Evolutionary conservation across 768 basidiomycete species (phyloP).

Genomic region (Pulveroboletus ravenelii): DNA sequence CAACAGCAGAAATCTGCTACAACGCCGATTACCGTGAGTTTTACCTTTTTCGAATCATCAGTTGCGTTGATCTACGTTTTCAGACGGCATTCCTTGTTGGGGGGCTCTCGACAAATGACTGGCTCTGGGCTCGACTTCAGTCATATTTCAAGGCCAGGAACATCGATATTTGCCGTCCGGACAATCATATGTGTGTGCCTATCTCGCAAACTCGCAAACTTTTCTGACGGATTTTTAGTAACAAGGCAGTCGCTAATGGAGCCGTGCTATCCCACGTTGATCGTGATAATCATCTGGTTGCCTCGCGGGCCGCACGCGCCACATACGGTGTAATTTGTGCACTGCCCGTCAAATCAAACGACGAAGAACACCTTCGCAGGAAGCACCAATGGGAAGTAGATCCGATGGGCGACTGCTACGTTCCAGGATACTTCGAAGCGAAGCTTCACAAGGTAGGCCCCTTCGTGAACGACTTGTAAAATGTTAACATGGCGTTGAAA

Average conservation of each 20-base stretch:
- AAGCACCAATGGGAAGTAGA: constrained; percentile 7
- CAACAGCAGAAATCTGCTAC: constrained; percentile 1
- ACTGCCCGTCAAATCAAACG: neutral
- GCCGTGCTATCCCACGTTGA: constrained; percentile 7
- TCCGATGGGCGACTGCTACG: constrained; percentile 2
- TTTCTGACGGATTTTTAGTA: neutral
- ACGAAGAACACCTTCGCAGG: constrained; percentile 8
- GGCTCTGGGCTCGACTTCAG: constrained; percentile 10
- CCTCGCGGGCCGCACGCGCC: neutral
- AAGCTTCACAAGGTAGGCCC: constrained; percentile 7
- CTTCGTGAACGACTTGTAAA: neutral
- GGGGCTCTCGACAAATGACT: constrained; percentile 5
- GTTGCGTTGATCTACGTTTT: neutral
- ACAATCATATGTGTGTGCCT: constrained; percentile 5
- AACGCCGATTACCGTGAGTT: neutral
- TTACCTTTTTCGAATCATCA: neutral
- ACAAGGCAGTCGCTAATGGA: constrained; percentile 7
- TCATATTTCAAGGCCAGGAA: constrained; percentile 4
- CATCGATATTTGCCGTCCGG: constrained; percentile 3
- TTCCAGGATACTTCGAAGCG: constrained; percentile 14
- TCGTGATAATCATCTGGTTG: neutral
- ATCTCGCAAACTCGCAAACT: neutral
- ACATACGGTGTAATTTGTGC: constrained; percentile 9
- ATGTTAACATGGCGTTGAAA: neutral
- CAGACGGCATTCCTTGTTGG: constrained; percentile 16